Percentiles rank a stretch among this genome's conserved stretches.
Conservation (phyloP, 768 basidiomycete genomes). For the Hortiboletus campestris region DNA sequence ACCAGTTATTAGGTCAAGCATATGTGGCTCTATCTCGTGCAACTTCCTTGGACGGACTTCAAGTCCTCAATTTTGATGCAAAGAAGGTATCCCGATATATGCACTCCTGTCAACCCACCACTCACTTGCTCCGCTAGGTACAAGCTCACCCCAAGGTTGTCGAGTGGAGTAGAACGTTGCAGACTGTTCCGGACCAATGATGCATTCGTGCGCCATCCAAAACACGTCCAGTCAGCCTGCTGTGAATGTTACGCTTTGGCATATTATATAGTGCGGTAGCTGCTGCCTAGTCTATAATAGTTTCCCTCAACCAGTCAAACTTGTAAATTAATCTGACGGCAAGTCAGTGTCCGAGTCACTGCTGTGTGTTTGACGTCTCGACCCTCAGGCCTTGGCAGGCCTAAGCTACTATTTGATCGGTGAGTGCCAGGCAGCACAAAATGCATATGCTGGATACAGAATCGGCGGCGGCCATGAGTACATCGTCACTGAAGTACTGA, state of each 20-base stretch:
- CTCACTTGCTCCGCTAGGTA: constrained; percentile 44
- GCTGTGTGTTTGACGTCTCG: no score
- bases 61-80: constrained; percentile 77
- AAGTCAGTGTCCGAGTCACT: no score
- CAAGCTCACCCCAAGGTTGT: constrained; percentile 70
- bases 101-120: not conserved
- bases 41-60: constrained; percentile 79
- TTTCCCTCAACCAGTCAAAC: not conserved
- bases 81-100: constrained; percentile 50
- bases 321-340: no score
- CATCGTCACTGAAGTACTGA: not conserved
- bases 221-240: not conserved
- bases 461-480: not conserved
- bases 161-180: constrained; percentile 68
- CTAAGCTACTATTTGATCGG: not conserved
- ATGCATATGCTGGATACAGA: no score
- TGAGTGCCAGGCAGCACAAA: not conserved
- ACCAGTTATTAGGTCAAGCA: constrained; percentile 63
- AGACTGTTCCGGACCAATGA: constrained; percentile 39
- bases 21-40: constrained; percentile 90
- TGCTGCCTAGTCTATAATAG: not conserved
- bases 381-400: no score
- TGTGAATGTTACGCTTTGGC: not conserved
- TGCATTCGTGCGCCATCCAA: not conserved
- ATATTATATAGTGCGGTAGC: not conserved